phyloP scores from a whole-genome alignment of 148 eudicot genomes.

The Camellia granthamiana region DNA sequence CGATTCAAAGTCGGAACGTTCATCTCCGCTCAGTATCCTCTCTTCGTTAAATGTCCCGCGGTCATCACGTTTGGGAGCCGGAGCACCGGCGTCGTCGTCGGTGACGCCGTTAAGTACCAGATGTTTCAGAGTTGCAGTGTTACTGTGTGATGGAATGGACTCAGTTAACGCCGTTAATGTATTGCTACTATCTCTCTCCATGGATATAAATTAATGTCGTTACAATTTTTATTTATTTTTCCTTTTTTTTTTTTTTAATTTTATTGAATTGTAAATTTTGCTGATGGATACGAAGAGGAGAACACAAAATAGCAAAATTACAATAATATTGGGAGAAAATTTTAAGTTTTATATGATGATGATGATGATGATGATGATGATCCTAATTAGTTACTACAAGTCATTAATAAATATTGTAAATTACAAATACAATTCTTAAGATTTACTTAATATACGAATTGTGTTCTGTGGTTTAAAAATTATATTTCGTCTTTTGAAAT shows the following conservation, averaged over 20 bases:
- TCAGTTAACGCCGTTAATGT: background rate
- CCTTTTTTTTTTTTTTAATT: background rate
- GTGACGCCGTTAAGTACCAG: slow-evolving; percentile 61
- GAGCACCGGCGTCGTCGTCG: slow-evolving; percentile 30
- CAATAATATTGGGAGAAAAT: background rate
- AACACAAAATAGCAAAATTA: slow-evolving; percentile 15
- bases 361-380: no score
- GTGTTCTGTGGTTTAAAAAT: no score
- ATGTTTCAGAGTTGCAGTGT: slow-evolving; percentile 56
- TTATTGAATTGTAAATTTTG: slow-evolving; percentile 17
- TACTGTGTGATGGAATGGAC: slow-evolving; percentile 33
- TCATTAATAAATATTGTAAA: no score
- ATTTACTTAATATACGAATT: no score
- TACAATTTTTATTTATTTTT: background rate
- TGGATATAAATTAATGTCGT: background rate
- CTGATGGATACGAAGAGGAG: background rate
- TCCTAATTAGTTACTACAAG: no score
- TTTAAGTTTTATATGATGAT: background rate
- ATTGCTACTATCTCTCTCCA: background rate
- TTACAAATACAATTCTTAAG: no score
- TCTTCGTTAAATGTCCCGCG: slow-evolving; percentile 60
- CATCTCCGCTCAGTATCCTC: slow-evolving; percentile 40
- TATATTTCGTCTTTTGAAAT: no score
- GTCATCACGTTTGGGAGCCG: slow-evolving; percentile 47
- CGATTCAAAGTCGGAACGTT: slow-evolving; percentile 61